Percentiles rank a stretch among this genome's conserved stretches.
Conservation (phyloP, 2,329 filamentous ascomycete genomes). For the Emmonsia crescens region DNA sequence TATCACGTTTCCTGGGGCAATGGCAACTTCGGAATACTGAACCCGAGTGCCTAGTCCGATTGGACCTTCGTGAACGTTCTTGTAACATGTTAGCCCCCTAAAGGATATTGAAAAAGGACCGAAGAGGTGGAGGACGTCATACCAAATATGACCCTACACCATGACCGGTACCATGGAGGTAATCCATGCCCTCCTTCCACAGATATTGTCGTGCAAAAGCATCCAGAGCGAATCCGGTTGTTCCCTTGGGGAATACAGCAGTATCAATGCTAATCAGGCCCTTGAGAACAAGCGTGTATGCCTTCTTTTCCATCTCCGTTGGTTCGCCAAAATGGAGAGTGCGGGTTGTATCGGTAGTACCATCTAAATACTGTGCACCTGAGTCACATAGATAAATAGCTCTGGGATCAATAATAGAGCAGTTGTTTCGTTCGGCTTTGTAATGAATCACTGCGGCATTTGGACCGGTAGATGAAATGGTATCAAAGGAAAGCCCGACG, state of each 20-base stretch:
- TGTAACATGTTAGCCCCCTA: slow-evolving; percentile 13
- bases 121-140: slow-evolving; percentile 8
- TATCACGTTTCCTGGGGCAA: slow-evolving; percentile 86
- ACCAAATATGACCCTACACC: slow-evolving; percentile 82
- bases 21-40: slow-evolving; percentile 80
- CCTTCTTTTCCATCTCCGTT: slow-evolving; percentile 69
- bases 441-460: slow-evolving; percentile 97
- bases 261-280: slow-evolving; percentile 82
- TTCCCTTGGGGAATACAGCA: slow-evolving; percentile 86
- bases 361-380: slow-evolving; percentile 89
- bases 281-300: slow-evolving; percentile 90
- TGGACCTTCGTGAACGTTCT: slow-evolving; percentile 92
- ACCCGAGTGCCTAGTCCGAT: slow-evolving; percentile 91
- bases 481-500: slow-evolving; percentile 85
- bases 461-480: slow-evolving; percentile 86
- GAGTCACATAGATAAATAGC: slow-evolving; percentile 93
- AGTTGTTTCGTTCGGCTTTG: slow-evolving; percentile 71
- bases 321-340: slow-evolving; percentile 87
- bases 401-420: slow-evolving; percentile 70
- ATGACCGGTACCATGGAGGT: slow-evolving; percentile 91
- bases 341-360: slow-evolving; percentile 89
- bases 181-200: slow-evolving; percentile 89
- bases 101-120: background rate
- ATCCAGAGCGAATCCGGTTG: slow-evolving; percentile 86
- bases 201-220: slow-evolving; percentile 78